Conservation (phyloP, 495 filamentous ascomycete species). For the Aspergillus ostianus region DNA sequence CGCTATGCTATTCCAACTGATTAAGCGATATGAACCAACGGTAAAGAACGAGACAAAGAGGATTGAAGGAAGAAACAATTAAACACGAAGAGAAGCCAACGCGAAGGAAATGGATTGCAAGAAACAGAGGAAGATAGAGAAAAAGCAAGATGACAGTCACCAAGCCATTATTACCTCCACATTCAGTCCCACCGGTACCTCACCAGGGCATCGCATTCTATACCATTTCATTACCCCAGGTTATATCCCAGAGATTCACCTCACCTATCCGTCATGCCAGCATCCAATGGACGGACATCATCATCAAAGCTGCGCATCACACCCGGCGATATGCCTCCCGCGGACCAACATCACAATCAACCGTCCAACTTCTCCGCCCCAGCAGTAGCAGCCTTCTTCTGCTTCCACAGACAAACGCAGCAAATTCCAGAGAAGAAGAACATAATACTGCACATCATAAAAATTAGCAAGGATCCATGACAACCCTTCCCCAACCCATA, state of each 20-base stretch:
- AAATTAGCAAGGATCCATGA: not conserved
- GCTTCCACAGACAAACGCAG: conserved; percentile 58
- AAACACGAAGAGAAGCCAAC: not conserved
- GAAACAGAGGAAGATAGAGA: no score
- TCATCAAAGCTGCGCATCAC: not conserved
- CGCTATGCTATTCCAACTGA: no score
- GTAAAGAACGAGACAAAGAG: not conserved
- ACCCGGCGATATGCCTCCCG: not conserved
- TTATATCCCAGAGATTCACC: no score
- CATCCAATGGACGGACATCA: not conserved
- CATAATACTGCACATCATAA: conserved; percentile 51
- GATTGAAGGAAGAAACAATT: not conserved
- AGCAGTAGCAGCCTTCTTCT: conserved; percentile 39
- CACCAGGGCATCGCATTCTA: no score
- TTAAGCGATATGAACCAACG: no score
- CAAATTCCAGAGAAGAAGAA: conserved; percentile 65
- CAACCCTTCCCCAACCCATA: not conserved
- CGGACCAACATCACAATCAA: conserved; percentile 3
- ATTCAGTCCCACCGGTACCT: not conserved
- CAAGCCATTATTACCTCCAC: not conserved
- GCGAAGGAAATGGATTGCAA: not conserved
- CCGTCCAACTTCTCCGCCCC: conserved; percentile 22
- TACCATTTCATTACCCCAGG: no score
- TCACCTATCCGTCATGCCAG: not conserved
- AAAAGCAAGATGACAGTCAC: no score